A percentile compares a stretch with the other conserved stretches of the same genome.
Evolutionary conservation across 805 yeast genomes (phyloP).

Genomic region (Cyberlindnera nakhonratchasimensis): DNA sequence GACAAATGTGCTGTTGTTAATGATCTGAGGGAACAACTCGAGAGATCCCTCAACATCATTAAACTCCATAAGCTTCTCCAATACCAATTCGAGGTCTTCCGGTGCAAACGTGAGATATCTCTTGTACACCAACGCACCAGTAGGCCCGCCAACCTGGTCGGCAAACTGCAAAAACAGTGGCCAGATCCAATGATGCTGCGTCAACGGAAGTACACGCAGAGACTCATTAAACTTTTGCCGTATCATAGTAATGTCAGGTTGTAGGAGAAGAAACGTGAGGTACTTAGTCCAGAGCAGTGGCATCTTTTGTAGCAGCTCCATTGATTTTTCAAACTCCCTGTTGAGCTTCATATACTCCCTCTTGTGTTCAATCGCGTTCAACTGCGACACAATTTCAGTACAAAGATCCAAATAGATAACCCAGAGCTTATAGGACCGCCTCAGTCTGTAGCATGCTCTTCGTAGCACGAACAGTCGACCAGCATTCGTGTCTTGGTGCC

Average conservation of each 20-base stretch:
- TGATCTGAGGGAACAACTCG: conserved; percentile 32
- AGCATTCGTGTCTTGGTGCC: conserved; percentile 29
- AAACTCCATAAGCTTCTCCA: conserved; percentile 34
- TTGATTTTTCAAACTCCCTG: conserved; percentile 44
- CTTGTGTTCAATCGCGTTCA: conserved; percentile 30
- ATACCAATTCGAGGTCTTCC: conserved; percentile 30
- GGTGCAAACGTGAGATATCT: conserved; percentile 33
- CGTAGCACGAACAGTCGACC: conserved; percentile 43
- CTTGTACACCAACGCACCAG: conserved; percentile 27
- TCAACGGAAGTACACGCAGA: conserved; percentile 43
- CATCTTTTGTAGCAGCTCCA: conserved; percentile 40
- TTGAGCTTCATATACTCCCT: conserved; percentile 37
- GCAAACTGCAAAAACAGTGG: conserved; percentile 49
- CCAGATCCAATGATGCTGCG: conserved; percentile 58
- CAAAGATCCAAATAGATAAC: conserved; percentile 43
- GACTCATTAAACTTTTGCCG: conserved; percentile 48
- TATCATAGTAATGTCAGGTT: conserved; percentile 35
- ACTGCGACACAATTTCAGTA: conserved; percentile 26
- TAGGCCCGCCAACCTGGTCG: conserved; percentile 38
- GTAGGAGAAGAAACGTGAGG: conserved; percentile 38
- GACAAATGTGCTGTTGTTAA: conserved; percentile 34
- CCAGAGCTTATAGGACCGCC: conserved; percentile 55
- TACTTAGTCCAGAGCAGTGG: conserved; percentile 53
- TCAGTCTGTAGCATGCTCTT: conserved; percentile 46
- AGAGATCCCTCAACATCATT: conserved; percentile 30